Percentiles rank a stretch among this genome's conserved stretches.
Evolutionary conservation across 495 filamentous ascomycete species (phyloP).

Genomic region (Neurospora hispaniola): DNA sequence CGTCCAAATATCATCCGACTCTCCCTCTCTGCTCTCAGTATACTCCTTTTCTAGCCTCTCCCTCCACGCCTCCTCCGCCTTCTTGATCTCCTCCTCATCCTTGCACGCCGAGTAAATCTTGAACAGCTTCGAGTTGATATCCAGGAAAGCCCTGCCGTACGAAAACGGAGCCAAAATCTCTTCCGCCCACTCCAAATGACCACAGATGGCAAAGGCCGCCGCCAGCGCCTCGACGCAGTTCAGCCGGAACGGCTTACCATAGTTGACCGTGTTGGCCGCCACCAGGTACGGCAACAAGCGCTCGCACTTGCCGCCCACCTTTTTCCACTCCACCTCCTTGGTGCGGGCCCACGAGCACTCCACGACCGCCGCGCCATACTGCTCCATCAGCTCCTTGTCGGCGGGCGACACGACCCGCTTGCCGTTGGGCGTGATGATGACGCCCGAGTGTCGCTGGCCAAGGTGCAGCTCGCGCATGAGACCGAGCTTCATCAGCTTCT

Average conservation of each 20-base stretch:
- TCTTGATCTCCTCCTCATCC: conserved; percentile 81
- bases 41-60: conserved; percentile 85
- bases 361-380: conserved; percentile 88
- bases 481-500: conserved; percentile 81
- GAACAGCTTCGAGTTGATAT: conserved; percentile 75
- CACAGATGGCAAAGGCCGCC: conserved; percentile 85
- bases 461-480: conserved; percentile 88
- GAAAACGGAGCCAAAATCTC: conserved; percentile 72
- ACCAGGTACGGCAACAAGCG: conserved; percentile 89
- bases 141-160: conserved; percentile 77
- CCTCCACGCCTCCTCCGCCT: conserved; percentile 76
- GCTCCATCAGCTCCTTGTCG: conserved; percentile 69
- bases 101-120: conserved; percentile 76
- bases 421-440: conserved; percentile 90
- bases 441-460: conserved; percentile 80
- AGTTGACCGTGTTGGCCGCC: conserved; percentile 94
- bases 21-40: conserved; percentile 60
- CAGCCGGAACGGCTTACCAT: conserved; percentile 84
- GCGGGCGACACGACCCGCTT: conserved; percentile 73
- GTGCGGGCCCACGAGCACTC: conserved; percentile 95
- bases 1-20: conserved; percentile 64
- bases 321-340: conserved; percentile 78
- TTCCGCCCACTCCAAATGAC: conserved; percentile 81
- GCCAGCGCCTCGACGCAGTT: conserved; percentile 95
- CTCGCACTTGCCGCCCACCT: conserved; percentile 93